Conservation (phyloP, 257 asterid species). For the Henckelia pumila region DNA sequence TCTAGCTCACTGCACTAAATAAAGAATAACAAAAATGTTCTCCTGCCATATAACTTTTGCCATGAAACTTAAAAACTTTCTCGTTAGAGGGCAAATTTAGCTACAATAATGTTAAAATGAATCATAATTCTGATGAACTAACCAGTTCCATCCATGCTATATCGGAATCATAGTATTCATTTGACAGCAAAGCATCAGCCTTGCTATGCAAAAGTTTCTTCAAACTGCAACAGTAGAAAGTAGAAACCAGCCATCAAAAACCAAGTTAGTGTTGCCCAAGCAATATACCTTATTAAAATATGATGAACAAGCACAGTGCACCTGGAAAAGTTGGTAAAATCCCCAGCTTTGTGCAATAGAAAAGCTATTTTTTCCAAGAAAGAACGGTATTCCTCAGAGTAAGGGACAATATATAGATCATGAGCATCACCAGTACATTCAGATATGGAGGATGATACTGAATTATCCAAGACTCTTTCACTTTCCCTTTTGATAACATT, state of each 20-base stretch:
- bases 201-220: conserved; percentile 80
- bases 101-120: conserved; percentile 6
- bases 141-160: conserved; percentile 99
- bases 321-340: conserved; percentile 66
- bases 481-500: conserved; percentile 78
- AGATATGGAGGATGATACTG: conserved; percentile 28
- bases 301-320: conserved; percentile 25
- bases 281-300: conserved; percentile 5
- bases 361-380: conserved; percentile 70
- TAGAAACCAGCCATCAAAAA: conserved; percentile 14
- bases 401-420: conserved; percentile 76
- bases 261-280: neutral
- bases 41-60: neutral
- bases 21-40: neutral
- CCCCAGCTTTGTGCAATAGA: conserved; percentile 80
- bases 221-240: conserved; percentile 62
- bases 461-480: conserved; percentile 52
- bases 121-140: conserved; percentile 29
- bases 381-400: conserved; percentile 66
- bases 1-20: too few species aligned
- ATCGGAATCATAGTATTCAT: conserved; percentile 94
- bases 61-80: neutral
- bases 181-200: conserved; percentile 89
- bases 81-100: conserved; percentile 4
- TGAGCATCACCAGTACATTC: conserved; percentile 35